Conservation (phyloP, 2,329 filamentous ascomycete genomes). For the Camillea tinctor region DNA sequence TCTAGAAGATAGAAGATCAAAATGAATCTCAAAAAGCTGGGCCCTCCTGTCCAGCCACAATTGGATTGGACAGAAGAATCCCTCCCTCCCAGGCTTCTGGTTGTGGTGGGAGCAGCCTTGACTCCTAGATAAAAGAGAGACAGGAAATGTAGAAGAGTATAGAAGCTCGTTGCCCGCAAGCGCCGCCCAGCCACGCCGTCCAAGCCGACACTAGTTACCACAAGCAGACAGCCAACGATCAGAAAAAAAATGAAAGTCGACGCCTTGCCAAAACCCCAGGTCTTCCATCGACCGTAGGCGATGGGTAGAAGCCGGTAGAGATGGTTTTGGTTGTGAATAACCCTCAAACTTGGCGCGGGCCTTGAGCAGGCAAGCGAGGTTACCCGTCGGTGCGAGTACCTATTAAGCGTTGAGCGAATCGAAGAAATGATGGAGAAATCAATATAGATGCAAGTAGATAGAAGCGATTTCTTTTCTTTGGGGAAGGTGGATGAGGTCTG, state of each 20-base stretch:
- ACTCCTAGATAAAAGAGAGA: constrained; percentile 10
- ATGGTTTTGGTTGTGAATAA: constrained; percentile 18
- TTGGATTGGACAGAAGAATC: constrained; percentile 9
- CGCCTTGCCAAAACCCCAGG: constrained; percentile 20
- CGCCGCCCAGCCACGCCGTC: constrained; percentile 19
- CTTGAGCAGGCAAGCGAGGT: constrained; percentile 20
- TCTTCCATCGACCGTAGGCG: constrained; percentile 20
- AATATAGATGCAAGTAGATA: too few species aligned
- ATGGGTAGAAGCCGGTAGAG: constrained; percentile 21
- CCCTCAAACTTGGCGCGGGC: constrained; percentile 16
- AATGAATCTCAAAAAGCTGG: constrained; percentile 7
- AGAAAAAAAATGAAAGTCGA: constrained; percentile 8
- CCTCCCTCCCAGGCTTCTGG: constrained; percentile 22
- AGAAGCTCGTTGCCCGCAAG: constrained; percentile 14
- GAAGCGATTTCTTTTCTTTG: too few species aligned
- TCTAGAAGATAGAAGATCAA: background rate
- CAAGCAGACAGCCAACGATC: constrained; percentile 11
- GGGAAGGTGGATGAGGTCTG: too few species aligned
- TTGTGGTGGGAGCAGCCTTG: constrained; percentile 18
- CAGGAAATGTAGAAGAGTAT: background rate
- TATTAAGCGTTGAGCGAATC: too few species aligned
- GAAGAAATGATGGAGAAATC: too few species aligned
- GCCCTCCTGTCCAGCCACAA: constrained; percentile 11
- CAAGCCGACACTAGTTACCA: constrained; percentile 16
- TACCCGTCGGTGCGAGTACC: constrained; percentile 7